A percentile compares a stretch with the other conserved stretches of the same genome.
These are phyloP conservation scores for Aphelidium insulamus DNA, from an alignment of 371 early-diverging fungal species.

Conservation along the genomic window DNA sequence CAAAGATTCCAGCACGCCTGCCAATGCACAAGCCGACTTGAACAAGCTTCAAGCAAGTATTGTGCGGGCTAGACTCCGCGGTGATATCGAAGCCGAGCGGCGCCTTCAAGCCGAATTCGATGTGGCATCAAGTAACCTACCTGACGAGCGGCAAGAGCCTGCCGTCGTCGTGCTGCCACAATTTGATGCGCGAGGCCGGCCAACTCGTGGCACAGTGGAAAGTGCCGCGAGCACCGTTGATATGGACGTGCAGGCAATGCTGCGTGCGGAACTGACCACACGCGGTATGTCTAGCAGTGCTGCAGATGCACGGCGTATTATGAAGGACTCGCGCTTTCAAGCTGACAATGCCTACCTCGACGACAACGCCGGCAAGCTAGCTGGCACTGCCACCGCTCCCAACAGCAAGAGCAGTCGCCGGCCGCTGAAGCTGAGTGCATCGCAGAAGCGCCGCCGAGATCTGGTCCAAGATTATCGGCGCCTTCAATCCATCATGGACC, in stretches of 20 bases:
- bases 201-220: too few species aligned
- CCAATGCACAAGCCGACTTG: slow-evolving; percentile 35
- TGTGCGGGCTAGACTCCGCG: slow-evolving; percentile 41
- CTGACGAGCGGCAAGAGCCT: too few species aligned
- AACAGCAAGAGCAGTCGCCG: slow-evolving; percentile 32
- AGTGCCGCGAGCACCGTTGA: too few species aligned
- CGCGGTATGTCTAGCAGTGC: too few species aligned
- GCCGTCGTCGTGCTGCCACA: slow-evolving; percentile 26
- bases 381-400: slow-evolving; percentile 24
- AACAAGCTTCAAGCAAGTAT: slow-evolving; percentile 67
- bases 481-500: slow-evolving; percentile 33
- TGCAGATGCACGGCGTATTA: too few species aligned
- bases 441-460: background rate
- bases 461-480: slow-evolving; percentile 31
- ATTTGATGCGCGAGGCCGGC: slow-evolving; percentile 33
- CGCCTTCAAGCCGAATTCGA: background rate
- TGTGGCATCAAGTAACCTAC: slow-evolving; percentile 4
- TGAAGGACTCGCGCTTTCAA: slow-evolving; percentile 1
- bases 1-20: slow-evolving; percentile 8
- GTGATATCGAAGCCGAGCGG: slow-evolving; percentile 9
- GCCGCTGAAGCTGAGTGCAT: slow-evolving; percentile 25
- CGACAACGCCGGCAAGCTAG: slow-evolving; percentile 60
- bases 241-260: too few species aligned
- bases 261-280: too few species aligned
- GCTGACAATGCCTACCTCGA: slow-evolving; percentile 59